Base-by-base conservation (phyloP, 805 yeast species). In the Candida khao-thaluensis region DNA sequence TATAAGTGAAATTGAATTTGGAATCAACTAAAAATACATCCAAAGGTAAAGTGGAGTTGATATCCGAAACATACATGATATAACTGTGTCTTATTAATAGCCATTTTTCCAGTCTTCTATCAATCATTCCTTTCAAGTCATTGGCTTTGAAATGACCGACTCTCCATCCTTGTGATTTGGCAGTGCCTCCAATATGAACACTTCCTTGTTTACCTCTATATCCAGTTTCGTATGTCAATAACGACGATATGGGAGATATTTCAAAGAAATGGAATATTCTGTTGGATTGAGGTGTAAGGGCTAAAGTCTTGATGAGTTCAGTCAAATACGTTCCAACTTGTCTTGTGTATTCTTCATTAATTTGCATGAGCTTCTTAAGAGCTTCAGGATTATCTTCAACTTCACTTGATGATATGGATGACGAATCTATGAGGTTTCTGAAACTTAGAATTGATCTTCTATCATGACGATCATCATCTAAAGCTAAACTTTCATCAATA, bases 81-180 rank as follows among this genome's bases (percentile, higher is more conserved):
- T 87, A 93, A 1, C 95, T 83, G 54, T 81, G 83, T 41, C 98
- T 75, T 2, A 93, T 78, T 41, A 93, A 64, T 46, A 88, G 80
- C 99, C 99, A 93, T 60, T 93, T 93, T 28, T 81, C 82, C 0
- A 95, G 82, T 49, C 95, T 91, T 60, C 99, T 79, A 47, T 78
- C 81, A 37, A 91, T 84, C 96, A 93, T 88, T 25, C 86, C 89
- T 49, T 78, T 76, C 51, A 88, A 66, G 52, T 87, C 97, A 45
- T 79, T 76, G 6, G 86, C 79, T 45, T 77, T 79, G 60, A 88
- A 78, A 56, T 91, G 97, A 3, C 93, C 85, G 5, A 91, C 96
- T 50, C 95, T 72, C 98, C 99, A 93, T 2, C 99, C 98, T 57
- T 88, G 95, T 0, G 89, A 73, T 45, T 79, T 79, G 0, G 98